These are phyloP conservation scores for Phyllosticta capitalensis DNA, from an alignment of 2,329 filamentous ascomycete genomes.

Conservation along the genomic window DNA sequence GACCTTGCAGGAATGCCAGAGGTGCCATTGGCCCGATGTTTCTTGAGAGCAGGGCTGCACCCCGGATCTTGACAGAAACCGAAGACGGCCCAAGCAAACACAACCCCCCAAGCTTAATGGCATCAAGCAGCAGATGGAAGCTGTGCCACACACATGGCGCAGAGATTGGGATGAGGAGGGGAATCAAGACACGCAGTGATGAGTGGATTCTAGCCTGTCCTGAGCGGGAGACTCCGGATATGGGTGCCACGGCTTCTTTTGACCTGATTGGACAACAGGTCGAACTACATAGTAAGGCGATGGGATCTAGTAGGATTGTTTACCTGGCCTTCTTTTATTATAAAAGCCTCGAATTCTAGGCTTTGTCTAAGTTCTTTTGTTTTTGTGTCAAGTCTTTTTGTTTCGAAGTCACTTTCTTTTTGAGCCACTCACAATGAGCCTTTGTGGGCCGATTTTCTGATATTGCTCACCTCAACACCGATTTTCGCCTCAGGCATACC, in stretches of 20 bases:
- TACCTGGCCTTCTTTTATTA: background rate
- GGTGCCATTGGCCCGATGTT: background rate
- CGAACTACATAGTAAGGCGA: background rate
- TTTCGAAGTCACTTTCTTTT: background rate
- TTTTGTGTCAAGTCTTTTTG: background rate
- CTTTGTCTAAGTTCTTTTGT: background rate
- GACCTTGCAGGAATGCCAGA: background rate
- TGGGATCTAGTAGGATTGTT: background rate
- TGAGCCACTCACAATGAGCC: background rate
- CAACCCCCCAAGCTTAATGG: background rate
- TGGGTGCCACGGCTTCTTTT: background rate
- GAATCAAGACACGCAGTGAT: background rate
- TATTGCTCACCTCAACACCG: background rate
- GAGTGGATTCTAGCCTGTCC: background rate
- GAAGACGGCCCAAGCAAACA: background rate
- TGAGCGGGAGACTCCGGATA: background rate
- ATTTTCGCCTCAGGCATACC: background rate
- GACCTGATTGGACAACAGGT: background rate
- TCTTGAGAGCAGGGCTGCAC: background rate
- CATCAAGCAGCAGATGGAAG: background rate
- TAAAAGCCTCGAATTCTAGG: background rate
- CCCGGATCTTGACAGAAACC: background rate
- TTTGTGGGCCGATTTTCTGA: background rate
- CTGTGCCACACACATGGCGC: background rate
- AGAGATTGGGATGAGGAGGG: background rate